These are phyloP conservation scores for Melanopsichium pennsylvanicum DNA, from an alignment of 1,284 basidiomycete species.

Conservation along the genomic window DNA sequence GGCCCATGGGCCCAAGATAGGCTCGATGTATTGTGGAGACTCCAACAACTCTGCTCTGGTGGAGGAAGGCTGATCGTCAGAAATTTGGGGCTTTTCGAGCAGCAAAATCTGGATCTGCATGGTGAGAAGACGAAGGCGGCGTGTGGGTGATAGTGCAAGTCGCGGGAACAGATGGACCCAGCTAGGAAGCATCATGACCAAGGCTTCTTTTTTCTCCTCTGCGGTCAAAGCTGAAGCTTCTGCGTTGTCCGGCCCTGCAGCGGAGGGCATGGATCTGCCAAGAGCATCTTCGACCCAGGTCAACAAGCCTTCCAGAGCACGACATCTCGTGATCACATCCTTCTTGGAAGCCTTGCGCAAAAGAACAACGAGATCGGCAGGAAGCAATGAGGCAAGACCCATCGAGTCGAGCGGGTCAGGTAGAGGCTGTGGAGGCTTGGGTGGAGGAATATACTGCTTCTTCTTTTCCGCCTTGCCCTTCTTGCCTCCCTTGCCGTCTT, in stretches of 20 bases:
- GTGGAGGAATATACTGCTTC: slow-evolving; percentile 61
- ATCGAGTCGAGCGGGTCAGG: slow-evolving; percentile 90
- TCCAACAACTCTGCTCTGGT: slow-evolving; percentile 73
- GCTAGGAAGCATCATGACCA: slow-evolving; percentile 78
- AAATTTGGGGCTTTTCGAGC: slow-evolving; percentile 67
- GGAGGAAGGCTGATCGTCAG: slow-evolving; percentile 30
- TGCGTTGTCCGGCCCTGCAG: slow-evolving; percentile 61
- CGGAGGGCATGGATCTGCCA: slow-evolving; percentile 65
- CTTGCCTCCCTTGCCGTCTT: slow-evolving; percentile 45
- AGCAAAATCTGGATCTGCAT: slow-evolving; percentile 77
- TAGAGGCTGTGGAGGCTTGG: slow-evolving; percentile 76
- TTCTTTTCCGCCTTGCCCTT: slow-evolving; percentile 56
- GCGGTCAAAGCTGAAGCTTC: slow-evolving; percentile 18
- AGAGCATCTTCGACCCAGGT: slow-evolving; percentile 73
- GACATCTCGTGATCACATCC: slow-evolving; percentile 83
- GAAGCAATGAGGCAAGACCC: slow-evolving; percentile 72
- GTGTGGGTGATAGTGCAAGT: slow-evolving; percentile 81
- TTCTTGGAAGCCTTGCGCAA: slow-evolving; percentile 87
- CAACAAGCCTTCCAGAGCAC: slow-evolving; percentile 84
- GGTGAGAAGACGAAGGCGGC: slow-evolving; percentile 77
- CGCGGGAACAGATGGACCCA: slow-evolving; percentile 91
- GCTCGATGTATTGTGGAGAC: slow-evolving; percentile 74
- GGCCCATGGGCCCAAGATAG: slow-evolving; percentile 81
- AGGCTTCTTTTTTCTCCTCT: slow-evolving; percentile 66
- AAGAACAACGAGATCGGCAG: slow-evolving; percentile 81